phyloP scores from a whole-genome alignment of 306 rosid species.

The Pyrus communis region DNA sequence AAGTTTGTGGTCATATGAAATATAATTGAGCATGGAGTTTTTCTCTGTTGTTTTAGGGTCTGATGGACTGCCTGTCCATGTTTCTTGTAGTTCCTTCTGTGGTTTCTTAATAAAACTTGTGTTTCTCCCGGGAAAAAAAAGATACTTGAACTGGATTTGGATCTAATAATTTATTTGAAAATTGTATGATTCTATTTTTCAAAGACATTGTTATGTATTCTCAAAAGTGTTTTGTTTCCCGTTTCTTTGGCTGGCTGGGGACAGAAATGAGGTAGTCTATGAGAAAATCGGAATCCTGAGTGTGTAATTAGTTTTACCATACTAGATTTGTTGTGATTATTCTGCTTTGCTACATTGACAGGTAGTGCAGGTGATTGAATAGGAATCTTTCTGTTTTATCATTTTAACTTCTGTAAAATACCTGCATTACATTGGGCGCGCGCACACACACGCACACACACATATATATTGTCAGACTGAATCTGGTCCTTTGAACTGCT shows the following conservation, averaged over 20 bases:
- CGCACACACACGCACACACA: neutral
- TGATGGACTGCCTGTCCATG: neutral
- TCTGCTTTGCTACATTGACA: neutral
- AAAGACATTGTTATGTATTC: neutral
- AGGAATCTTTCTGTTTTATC: neutral
- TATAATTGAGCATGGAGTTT: neutral
- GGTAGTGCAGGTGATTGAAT: neutral
- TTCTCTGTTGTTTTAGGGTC: neutral
- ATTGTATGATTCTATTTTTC: neutral
- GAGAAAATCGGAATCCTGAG: neutral
- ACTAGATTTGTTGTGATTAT: neutral
- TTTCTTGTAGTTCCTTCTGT: neutral
- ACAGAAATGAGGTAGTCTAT: neutral
- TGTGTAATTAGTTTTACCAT: neutral
- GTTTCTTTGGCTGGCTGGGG: neutral
- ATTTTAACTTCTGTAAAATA: neutral
- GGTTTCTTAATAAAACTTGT: neutral
- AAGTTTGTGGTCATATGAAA: neutral
- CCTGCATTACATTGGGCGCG: neutral
- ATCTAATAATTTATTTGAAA: neutral
- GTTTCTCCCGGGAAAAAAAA: neutral
- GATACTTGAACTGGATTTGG: neutral
- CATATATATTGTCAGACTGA: neutral
- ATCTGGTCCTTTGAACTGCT: too few relatives aligned
- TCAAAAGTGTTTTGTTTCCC: neutral